Base-by-base conservation (phyloP, 371 early-diverging fungal genomes). In the Mucor circinelloides region DNA sequence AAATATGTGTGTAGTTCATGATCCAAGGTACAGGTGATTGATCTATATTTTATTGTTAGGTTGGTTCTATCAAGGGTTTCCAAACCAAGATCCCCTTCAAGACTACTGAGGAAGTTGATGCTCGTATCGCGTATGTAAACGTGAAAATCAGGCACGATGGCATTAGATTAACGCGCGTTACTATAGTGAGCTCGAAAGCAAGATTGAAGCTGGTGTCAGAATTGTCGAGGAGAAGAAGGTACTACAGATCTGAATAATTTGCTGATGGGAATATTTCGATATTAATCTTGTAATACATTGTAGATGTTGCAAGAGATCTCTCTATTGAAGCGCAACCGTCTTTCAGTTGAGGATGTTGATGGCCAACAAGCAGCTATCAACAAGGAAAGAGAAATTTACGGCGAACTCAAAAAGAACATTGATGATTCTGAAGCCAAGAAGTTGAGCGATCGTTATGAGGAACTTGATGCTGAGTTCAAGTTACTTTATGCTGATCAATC, bases 171-270 rank as follows among this genome's bases (percentile, higher is more conserved):
- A 42, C 23, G 12, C 91, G 92, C 21, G 25, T 13, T 34, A 40
- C 40, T 60, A 3, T 58, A 92, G 90, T 69, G 85, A 88, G 60
- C 79, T 91, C 63, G 95, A 96, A 73, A 80, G 75, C 63, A 88
- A 92, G 79, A 87, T 96, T 66, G 91, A 91, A 67, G 82, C 83
- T 44, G 95, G 95, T 70, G 85, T 79, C 25, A 89, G 91, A 76
- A 78, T 97, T 67, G 87, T 93, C 32, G 97, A 96, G 66, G 97
- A 97, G 81, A 95, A 95, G 81, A 79, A 81, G 81, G 81, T 40
- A 40, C 3, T 77, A 73, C 66, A 23, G 8, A 32, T 30, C 10
- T 52, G 23, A 52, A 52, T 25, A 17, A 54, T 28, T 40, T 40
- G 40, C 54, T 28, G 15, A 28, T 57, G 30, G 32, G 57, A 57